These are phyloP conservation scores for Tremellales sp. DNA, from an alignment of 1,284 basidiomycete species.

Conservation along the genomic window DNA sequence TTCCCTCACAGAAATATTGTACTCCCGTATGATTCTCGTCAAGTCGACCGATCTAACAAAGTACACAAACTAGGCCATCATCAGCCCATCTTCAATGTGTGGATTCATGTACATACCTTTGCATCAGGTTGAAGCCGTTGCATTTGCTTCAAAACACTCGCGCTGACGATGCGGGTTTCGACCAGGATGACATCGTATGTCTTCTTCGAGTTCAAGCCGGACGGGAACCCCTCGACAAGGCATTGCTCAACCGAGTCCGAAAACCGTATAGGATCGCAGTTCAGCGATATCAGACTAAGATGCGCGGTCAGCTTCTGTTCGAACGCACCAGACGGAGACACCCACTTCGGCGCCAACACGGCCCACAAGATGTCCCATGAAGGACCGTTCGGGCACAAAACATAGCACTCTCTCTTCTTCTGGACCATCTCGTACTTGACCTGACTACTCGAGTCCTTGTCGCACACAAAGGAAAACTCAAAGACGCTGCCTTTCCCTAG, in stretches of 20 bases:
- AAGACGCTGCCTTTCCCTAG: constrained; percentile 43
- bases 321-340: not conserved
- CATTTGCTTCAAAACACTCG: constrained; percentile 16
- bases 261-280: constrained; percentile 32
- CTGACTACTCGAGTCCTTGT: constrained; percentile 10
- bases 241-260: constrained; percentile 14
- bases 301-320: not conserved
- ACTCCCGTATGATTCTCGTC: constrained; percentile 17
- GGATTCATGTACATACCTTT: constrained; percentile 23
- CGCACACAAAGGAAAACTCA: constrained; percentile 37
- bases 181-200: constrained; percentile 27
- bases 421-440: constrained; percentile 1
- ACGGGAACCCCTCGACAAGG: constrained; percentile 14
- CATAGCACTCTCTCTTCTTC: constrained; percentile 19
- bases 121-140: constrained; percentile 26
- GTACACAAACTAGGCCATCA: constrained; percentile 24
- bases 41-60: constrained; percentile 34
- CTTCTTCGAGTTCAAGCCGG: constrained; percentile 22
- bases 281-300: constrained; percentile 21
- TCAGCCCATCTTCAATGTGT: no score
- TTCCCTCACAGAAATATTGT: constrained; percentile 17
- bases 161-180: constrained; percentile 19
- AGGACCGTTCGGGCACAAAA: constrained; percentile 21
- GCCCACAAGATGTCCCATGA: constrained; percentile 32
- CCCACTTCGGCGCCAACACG: constrained; percentile 17